phyloP scores from a whole-genome alignment of 2,329 filamentous ascomycete genomes.

The Apiospora saccharicola region DNA sequence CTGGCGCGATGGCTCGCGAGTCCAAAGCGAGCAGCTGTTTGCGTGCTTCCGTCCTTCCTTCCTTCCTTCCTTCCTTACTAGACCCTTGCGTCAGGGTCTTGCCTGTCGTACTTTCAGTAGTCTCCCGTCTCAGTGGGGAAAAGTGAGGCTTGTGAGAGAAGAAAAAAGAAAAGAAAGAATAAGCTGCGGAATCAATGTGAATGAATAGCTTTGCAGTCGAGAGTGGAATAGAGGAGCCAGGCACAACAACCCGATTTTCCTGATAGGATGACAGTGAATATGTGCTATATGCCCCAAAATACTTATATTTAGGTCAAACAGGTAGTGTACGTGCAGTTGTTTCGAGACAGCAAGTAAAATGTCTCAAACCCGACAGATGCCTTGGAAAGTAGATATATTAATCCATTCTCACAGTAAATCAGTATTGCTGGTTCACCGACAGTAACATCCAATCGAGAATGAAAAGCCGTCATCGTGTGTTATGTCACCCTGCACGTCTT shows the following conservation, averaged over 20 bases:
- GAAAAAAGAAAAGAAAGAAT: not conserved
- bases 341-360: slow-evolving; percentile 11
- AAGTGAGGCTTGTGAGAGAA: not conserved
- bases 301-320: not conserved
- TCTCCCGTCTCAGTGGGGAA: slow-evolving; percentile 3
- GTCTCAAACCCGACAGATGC: not conserved
- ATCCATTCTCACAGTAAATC: not conserved
- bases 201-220: slow-evolving; percentile 1
- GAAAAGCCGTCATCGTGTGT: not conserved
- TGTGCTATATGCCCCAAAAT: not conserved
- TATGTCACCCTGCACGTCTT: slow-evolving; percentile 10
- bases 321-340: slow-evolving; percentile 1
- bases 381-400: not conserved
- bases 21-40: not conserved
- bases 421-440: slow-evolving; percentile 3
- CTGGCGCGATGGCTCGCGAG: not conserved
- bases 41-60: not conserved
- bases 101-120: not conserved
- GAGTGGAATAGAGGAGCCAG: slow-evolving; percentile 9
- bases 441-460: not conserved
- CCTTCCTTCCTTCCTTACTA: not conserved
- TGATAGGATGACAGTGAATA: not conserved
- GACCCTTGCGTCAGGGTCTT: not conserved
- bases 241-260: not conserved
- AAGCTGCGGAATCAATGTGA: slow-evolving; percentile 4